Evolutionary conservation across 768 basidiomycete genomes (phyloP).

Genomic region (Kondoa subrosea): DNA sequence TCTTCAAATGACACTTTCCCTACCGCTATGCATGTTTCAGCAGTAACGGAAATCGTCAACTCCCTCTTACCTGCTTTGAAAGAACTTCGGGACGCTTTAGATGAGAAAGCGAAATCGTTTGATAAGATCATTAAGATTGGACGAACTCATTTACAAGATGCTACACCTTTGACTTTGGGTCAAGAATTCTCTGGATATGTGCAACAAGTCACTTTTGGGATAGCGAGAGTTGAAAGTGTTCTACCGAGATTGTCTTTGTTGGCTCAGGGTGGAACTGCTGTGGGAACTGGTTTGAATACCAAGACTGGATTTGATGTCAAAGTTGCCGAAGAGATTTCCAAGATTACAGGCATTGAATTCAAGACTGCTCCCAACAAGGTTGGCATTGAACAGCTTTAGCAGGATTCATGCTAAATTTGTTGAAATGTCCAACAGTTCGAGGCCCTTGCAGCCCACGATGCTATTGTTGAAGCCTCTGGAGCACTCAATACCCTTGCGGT

Average conservation of each 20-base stretch:
- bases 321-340: constrained; percentile 77
- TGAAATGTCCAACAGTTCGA: constrained; percentile 53
- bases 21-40: constrained; percentile 96
- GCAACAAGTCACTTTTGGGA: constrained; percentile 78
- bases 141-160: constrained; percentile 91
- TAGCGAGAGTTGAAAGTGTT: constrained; percentile 61
- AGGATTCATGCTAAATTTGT: background rate
- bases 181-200: constrained; percentile 99
- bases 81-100: constrained; percentile 65
- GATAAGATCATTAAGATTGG: constrained; percentile 94
- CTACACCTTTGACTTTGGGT: constrained; percentile 88
- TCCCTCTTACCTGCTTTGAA: constrained; percentile 69
- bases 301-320: constrained; percentile 91
- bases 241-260: constrained; percentile 72
- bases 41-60: constrained; percentile 67
- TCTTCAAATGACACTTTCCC: constrained; percentile 99
- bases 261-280: constrained; percentile 96
- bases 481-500: constrained; percentile 92
- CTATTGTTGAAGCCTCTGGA: constrained; percentile 90
- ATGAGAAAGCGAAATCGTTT: constrained; percentile 65
- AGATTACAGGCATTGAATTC: constrained; percentile 76
- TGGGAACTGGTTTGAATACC: constrained; percentile 95
- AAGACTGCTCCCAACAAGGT: constrained; percentile 97
- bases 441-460: constrained; percentile 93
- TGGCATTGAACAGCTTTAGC: constrained; percentile 19